Conservation (phyloP, 441 rosid species). For the Biscutella laevigata region DNA sequence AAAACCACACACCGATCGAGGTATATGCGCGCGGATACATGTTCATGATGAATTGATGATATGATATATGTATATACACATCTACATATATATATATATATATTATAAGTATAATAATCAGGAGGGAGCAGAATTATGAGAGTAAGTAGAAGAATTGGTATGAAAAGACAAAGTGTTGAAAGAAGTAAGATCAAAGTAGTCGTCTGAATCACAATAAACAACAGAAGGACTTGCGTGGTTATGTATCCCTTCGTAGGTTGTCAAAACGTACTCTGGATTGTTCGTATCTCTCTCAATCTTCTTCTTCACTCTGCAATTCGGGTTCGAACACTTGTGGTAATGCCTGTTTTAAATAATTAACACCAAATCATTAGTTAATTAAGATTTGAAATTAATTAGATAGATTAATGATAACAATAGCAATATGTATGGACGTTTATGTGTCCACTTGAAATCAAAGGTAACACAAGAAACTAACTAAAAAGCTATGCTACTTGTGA, state of each 20-base stretch:
- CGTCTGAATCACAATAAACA: constrained; percentile 25
- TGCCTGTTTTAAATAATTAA: constrained; percentile 17
- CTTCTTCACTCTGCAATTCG: constrained; percentile 24
- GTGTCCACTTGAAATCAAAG: constrained; percentile 16
- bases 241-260: constrained; percentile 24
- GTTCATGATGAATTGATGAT: too few species aligned
- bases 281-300: constrained; percentile 13
- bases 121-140: constrained; percentile 24
- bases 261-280: constrained; percentile 20
- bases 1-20: too few species aligned
- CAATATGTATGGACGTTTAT: constrained; percentile 1
- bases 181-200: constrained; percentile 15
- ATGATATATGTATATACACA: too few species aligned
- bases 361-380: neutral
- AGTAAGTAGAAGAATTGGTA: constrained; percentile 5
- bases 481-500: too few species aligned
- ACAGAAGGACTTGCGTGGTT: constrained; percentile 28
- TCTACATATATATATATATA: too few species aligned
- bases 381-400: too few species aligned
- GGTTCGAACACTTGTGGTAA: constrained; percentile 23
- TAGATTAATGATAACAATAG: neutral
- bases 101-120: neutral
- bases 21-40: too few species aligned
- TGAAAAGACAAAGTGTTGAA: constrained; percentile 18
- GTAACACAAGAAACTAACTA: too few species aligned